Evolutionary conservation across 1,284 basidiomycete genomes (phyloP).

Genomic region (Cryptococcus sp.): DNA sequence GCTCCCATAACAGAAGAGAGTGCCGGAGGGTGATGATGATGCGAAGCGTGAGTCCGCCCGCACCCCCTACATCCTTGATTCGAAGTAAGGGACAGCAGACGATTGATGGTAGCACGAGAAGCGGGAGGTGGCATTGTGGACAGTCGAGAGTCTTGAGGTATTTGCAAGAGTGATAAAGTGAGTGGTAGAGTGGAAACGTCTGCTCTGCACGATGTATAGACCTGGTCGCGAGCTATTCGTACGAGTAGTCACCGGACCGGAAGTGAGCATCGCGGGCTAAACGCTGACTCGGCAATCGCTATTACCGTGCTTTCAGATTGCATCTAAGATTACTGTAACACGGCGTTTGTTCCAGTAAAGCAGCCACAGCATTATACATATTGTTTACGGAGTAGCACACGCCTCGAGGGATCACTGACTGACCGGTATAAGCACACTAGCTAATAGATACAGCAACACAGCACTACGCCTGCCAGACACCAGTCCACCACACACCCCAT

Average conservation of each 20-base stretch:
- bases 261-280: background rate
- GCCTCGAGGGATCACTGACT: too few species aligned
- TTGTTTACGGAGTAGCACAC: too few species aligned
- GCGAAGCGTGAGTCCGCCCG: slow-evolving; percentile 38
- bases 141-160: background rate
- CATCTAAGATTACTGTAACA: too few species aligned
- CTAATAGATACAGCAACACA: background rate
- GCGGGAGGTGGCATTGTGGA: slow-evolving; percentile 40
- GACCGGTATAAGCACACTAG: background rate
- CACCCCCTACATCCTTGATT: slow-evolving; percentile 49
- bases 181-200: background rate
- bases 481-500: slow-evolving; percentile 48
- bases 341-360: too few species aligned
- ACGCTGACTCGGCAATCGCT: slow-evolving; percentile 1
- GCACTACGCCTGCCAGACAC: slow-evolving; percentile 29
- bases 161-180: background rate
- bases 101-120: slow-evolving; percentile 40
- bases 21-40: slow-evolving; percentile 26
- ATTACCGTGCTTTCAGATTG: too few species aligned
- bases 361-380: too few species aligned
- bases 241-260: background rate
- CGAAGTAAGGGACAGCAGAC: slow-evolving; percentile 43
- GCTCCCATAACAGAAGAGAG: slow-evolving; percentile 9
- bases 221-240: background rate
- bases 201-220: background rate